Base-by-base conservation (phyloP, 306 rosid species). In the Coriaria nepalensis region DNA sequence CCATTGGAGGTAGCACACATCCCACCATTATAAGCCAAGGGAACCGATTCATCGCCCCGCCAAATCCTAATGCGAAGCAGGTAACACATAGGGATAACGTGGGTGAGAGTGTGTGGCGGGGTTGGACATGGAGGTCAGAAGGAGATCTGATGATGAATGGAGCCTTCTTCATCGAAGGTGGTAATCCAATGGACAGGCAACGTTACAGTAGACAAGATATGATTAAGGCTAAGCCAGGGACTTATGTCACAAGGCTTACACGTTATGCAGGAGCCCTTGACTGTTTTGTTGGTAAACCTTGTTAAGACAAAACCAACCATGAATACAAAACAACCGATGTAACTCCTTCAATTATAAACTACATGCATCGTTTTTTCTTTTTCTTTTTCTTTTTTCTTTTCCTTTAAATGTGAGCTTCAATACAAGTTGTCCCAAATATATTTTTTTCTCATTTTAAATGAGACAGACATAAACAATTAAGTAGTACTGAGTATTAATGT, bases 1-100 rank as follows among this genome's bases (percentile, higher is more conserved):
- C 96, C 60, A 79, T 87, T 10, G 94, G 96, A 8, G 96, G 96
- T 4, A 82, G 92, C 66, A 13, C 74, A 8, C 63, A 50, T 2
- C 96, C 96, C 4, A 79, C 92, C 2, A 82, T 87, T 47, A 63
- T 79, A 3, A 79, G 94, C 62, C 87, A 87, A 38, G 96, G 96
- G n/a, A 82, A 87, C 35, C 73, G 94, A 2, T 87, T 70, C 75
- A 75, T 75, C 0, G 94, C 92, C n/a, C 87, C 94, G 4, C 61
- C 64, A 2, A 65, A 82, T 41, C 12, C 2, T 0, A 73, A 74
- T 1, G 73, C 83, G 0, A 77, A 68, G 57, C 60, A 69, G 62
- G 68, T 70, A 35, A 85, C 95, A 2, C 68, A 72, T 39, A 61
- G 93, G 32, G 61, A 55, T 63, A 38, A 64, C 10, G 61, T 63